A percentile compares a stretch with the other conserved stretches of the same genome.
phyloP scores from a whole-genome alignment of 108 stramenopile species.

The Cyclostephanos tholiformis region DNA sequence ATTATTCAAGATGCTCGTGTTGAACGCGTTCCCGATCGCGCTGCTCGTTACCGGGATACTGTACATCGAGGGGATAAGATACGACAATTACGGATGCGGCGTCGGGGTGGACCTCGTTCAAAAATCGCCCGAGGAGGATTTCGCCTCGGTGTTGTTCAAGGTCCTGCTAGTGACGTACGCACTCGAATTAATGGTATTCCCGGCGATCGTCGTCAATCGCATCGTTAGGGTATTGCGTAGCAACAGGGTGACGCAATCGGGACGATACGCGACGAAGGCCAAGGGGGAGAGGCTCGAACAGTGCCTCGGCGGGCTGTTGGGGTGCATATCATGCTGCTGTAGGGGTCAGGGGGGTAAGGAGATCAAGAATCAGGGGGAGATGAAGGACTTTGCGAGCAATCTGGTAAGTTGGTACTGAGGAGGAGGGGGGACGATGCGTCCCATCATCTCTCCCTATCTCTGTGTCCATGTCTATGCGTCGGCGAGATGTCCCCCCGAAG shows the following conservation, averaged over 20 bases:
- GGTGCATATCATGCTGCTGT: slow-evolving; percentile 26
- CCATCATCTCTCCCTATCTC: not conserved
- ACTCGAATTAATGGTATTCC: slow-evolving; percentile 34
- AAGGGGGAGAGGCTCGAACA: slow-evolving; percentile 37
- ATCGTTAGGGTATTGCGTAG: slow-evolving; percentile 17
- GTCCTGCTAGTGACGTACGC: slow-evolving; percentile 39
- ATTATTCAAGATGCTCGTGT: slow-evolving; percentile 27
- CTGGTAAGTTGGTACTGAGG: slow-evolving; percentile 17
- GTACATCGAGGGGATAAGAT: not conserved
- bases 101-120: slow-evolving; percentile 11
- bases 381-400: slow-evolving; percentile 47
- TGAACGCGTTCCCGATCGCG: slow-evolving; percentile 26
- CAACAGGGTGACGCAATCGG: not conserved
- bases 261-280: slow-evolving; percentile 21
- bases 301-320: slow-evolving; percentile 26
- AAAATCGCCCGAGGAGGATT: not conserved
- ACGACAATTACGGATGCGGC: slow-evolving; percentile 43
- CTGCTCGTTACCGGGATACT: slow-evolving; percentile 11
- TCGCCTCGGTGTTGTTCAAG: slow-evolving; percentile 7
- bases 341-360: slow-evolving; percentile 29
- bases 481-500: not conserved
- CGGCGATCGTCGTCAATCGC: slow-evolving; percentile 29
- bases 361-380: slow-evolving; percentile 46
- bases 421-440: no score
- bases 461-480: no score